phyloP scores from a whole-genome alignment of 306 rosid genomes.

The Acacia melanoxylon region DNA sequence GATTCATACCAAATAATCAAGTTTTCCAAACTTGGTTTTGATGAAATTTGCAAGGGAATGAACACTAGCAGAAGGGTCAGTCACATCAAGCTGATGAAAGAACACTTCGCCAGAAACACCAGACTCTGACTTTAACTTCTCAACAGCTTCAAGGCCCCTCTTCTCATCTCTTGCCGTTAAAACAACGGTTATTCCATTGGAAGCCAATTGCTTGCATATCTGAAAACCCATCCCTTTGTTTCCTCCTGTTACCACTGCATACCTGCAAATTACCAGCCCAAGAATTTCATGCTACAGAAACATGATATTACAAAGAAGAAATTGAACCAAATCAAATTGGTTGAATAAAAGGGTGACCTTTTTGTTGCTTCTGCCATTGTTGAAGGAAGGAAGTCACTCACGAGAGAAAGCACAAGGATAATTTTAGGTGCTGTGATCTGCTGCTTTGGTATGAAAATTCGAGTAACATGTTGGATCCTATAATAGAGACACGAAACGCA shows the following conservation, averaged over 20 bases:
- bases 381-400: not conserved
- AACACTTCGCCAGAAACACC: constrained; percentile 7
- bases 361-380: not conserved
- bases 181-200: constrained; percentile 34
- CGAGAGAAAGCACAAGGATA: not conserved
- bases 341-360: not conserved
- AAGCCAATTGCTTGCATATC: constrained; percentile 33
- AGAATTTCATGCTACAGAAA: not conserved
- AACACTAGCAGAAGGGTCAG: constrained; percentile 12
- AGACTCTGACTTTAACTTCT: constrained; percentile 12
- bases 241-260: constrained; percentile 32
- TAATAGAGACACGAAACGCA: no score
- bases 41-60: constrained; percentile 32
- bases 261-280: not conserved
- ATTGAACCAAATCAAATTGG: not conserved
- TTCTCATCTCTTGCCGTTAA: constrained; percentile 46
- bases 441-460: not conserved
- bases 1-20: constrained; percentile 23
- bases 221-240: constrained; percentile 44
- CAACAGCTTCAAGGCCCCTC: constrained; percentile 40
- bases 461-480: not conserved
- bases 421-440: not conserved
- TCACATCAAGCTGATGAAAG: constrained; percentile 39
- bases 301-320: not conserved
- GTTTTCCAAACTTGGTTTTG: constrained; percentile 31